A percentile compares a stretch with the other conserved stretches of the same genome.
These are phyloP conservation scores for Phytophthora podocarpi DNA, from an alignment of 352 stramenopile genomes.

Conservation along the genomic window DNA sequence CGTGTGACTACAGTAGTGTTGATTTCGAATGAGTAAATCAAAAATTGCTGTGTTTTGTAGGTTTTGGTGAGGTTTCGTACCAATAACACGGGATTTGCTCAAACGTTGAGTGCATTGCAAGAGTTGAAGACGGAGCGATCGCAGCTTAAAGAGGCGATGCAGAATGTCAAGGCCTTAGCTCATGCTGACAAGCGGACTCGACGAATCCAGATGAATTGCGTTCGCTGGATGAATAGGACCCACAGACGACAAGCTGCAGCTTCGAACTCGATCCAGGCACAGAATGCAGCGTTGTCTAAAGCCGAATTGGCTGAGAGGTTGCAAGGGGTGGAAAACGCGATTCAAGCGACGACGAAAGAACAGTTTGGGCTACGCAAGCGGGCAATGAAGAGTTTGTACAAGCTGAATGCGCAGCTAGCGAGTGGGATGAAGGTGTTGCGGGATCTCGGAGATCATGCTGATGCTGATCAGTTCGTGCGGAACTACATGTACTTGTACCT, in stretches of 20 bases:
- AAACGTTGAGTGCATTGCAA: conserved; percentile 42
- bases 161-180: conserved; percentile 44
- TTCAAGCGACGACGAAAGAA: conserved; percentile 47
- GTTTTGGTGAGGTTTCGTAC: conserved; percentile 33
- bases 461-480: no score
- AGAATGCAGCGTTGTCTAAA: conserved; percentile 51
- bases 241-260: conserved; percentile 45
- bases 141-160: conserved; percentile 57
- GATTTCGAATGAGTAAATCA: no score
- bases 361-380: conserved; percentile 56
- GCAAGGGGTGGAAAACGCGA: conserved; percentile 40
- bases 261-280: conserved; percentile 41
- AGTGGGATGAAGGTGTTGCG: conserved; percentile 41
- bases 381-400: conserved; percentile 58
- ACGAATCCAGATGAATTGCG: conserved; percentile 67
- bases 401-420: conserved; percentile 48
- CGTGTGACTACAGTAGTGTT: no score
- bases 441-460: conserved; percentile 23
- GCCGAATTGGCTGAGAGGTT: conserved; percentile 50
- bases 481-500: no score
- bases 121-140: conserved; percentile 52
- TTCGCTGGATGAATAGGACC: conserved; percentile 72
- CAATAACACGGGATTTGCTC: conserved; percentile 44
- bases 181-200: conserved; percentile 60
- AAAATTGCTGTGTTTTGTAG: conserved; percentile 32